Base-by-base conservation (phyloP, 2,329 filamentous ascomycete genomes). In the Ilyonectria robusta region DNA sequence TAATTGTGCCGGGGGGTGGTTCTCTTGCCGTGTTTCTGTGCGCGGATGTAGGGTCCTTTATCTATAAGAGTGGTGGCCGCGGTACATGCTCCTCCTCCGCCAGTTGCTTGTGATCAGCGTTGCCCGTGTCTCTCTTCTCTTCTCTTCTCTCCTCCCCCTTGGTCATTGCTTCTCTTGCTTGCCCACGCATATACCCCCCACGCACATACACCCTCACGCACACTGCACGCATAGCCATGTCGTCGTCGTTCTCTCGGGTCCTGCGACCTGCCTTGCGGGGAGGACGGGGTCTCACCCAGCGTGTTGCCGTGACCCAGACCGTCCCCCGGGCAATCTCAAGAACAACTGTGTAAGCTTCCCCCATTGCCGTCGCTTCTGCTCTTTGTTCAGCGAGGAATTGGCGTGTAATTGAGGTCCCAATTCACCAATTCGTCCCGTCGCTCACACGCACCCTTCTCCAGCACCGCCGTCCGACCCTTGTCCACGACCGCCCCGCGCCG, bases 401-500 rank as follows among this genome's bases (percentile, higher is more conserved):
- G 21, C 31, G 11, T 17, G 23, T 46, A 59, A 59, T 59, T 59
- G 46, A 40, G 29, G 19, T 23, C 40, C n/a, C 42, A 51, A 44
- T 65, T 6, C 31, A 9, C 31, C 31, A 42, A 42, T n/a, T 42
- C 40, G 40, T 42, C n/a, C 11, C 15, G 19, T 42, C 15, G 40
- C 66, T 67, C 35, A 67, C 56, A 55, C 26, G 57, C 21, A 61
- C 31, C 8, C 9, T 65, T 62, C 33, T 42, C 23, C n/a, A 72
- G 56, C 19, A 75, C 68, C 70, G 81, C 82, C 70, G 70, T 83
- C 71, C 88, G 90, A 72, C 77, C 85, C 21, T 86, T 94, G 65
- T 92, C 91, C 42, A 87, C 87, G 55, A 92, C 91, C 0, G 72
- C 86, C 50, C 79, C 83, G 68, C 86, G 86, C 73, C 87, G 84